These are phyloP conservation scores for Huntiella bhutanensis DNA, from an alignment of 2,329 filamentous ascomycete species.

Conservation along the genomic window DNA sequence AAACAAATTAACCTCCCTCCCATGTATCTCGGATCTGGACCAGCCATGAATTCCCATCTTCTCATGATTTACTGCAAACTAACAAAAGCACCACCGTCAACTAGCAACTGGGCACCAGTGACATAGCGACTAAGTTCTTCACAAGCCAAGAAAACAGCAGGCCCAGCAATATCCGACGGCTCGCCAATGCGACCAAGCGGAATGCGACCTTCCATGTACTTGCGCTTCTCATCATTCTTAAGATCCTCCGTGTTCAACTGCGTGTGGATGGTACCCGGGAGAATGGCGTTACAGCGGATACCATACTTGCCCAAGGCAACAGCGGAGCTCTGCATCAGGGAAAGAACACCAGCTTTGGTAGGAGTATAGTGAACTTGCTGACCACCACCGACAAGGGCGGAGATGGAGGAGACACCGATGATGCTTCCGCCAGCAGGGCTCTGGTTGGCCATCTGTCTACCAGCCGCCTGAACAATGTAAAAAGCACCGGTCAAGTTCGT, in stretches of 20 bases:
- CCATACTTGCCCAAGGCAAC: conserved; percentile 57
- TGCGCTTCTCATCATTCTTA: conserved; percentile 49
- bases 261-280: conserved; percentile 69
- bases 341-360: conserved; percentile 66
- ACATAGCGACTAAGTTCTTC: conserved; percentile 65
- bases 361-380: conserved; percentile 73
- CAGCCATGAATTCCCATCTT: too few species aligned
- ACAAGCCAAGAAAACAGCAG: conserved; percentile 68
- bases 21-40: too few species aligned
- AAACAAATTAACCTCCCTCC: too few species aligned
- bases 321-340: conserved; percentile 67
- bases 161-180: conserved; percentile 62
- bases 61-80: conserved; percentile 46
- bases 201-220: conserved; percentile 66
- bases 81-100: conserved; percentile 79
- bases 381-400: conserved; percentile 58
- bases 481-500: conserved; percentile 79
- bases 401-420: conserved; percentile 56
- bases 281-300: conserved; percentile 66
- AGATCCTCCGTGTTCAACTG: conserved; percentile 73
- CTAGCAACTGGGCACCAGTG: conserved; percentile 63
- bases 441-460: conserved; percentile 57
- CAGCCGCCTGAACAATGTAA: conserved; percentile 69
- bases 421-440: conserved; percentile 56
- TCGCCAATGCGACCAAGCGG: conserved; percentile 57